A percentile compares a stretch with the other conserved stretches of the same genome.
phyloP scores from a whole-genome alignment of 176 grass and related monocot genomes.

The Eremochloa ophiuroides region DNA sequence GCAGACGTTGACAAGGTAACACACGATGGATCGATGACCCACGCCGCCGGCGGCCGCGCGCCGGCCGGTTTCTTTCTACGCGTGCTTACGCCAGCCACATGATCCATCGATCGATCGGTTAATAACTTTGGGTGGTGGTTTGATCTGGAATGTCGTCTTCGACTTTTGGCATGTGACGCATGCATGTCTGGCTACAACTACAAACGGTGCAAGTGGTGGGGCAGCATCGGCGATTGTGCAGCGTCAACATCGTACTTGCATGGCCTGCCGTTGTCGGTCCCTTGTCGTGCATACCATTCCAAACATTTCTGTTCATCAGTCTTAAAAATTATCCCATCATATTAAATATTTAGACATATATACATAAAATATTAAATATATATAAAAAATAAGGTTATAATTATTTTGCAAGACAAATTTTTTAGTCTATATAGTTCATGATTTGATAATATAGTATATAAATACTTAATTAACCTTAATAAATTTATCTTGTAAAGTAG shows the following conservation, averaged over 20 bases:
- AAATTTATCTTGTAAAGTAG: too few relatives aligned
- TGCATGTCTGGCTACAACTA: background rate
- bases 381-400: too few relatives aligned
- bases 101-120: background rate
- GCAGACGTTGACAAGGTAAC: conserved; percentile 33
- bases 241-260: conserved; percentile 24
- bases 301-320: too few relatives aligned
- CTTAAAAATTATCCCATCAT: too few relatives aligned
- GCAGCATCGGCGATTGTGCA: background rate
- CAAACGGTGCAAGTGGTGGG: background rate
- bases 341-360: too few relatives aligned
- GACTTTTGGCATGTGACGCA: background rate
- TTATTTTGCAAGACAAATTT: too few relatives aligned
- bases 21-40: too few relatives aligned
- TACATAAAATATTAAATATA: too few relatives aligned
- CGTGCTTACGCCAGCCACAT: background rate
- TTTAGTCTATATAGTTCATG: too few relatives aligned
- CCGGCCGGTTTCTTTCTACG: background rate
- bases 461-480: too few relatives aligned
- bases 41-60: background rate
- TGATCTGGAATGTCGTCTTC: background rate
- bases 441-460: too few relatives aligned
- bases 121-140: too few relatives aligned
- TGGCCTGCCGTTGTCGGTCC: conserved; percentile 9
- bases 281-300: background rate